These are phyloP conservation scores for Saturnispora dispora DNA, from an alignment of 805 yeast species.

Conservation along the genomic window DNA sequence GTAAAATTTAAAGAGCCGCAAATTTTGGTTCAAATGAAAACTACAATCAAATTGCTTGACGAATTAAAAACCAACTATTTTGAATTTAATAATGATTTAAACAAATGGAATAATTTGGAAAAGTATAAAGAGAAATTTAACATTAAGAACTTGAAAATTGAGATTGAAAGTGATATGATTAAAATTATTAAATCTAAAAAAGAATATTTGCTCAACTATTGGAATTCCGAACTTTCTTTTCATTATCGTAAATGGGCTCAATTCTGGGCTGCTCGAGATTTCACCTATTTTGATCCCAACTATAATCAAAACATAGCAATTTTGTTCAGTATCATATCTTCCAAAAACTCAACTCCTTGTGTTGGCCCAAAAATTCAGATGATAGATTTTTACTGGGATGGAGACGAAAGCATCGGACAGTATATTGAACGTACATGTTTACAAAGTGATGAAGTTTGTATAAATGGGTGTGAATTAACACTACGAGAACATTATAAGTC, in stretches of 20 bases:
- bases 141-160: constrained; percentile 13
- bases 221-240: constrained; percentile 25
- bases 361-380: constrained; percentile 80
- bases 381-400: constrained; percentile 83
- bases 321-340: constrained; percentile 73
- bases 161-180: constrained; percentile 23
- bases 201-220: constrained; percentile 21
- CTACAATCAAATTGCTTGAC: constrained; percentile 24
- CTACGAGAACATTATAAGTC: constrained; percentile 70
- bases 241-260: constrained; percentile 62
- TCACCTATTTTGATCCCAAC: constrained; percentile 54
- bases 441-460: constrained; percentile 59
- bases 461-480: constrained; percentile 71
- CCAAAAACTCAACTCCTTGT: constrained; percentile 84
- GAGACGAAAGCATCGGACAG: constrained; percentile 83
- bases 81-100: constrained; percentile 18
- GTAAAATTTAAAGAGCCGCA: constrained; percentile 64
- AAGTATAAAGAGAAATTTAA: constrained; percentile 1
- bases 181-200: constrained; percentile 30
- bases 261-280: constrained; percentile 33
- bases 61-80: constrained; percentile 21
- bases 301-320: constrained; percentile 73
- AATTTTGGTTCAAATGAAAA: constrained; percentile 19
- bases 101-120: neutral
- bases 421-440: constrained; percentile 71